phyloP scores from a whole-genome alignment of 441 rosid genomes.

The Caryocar brasiliense region DNA sequence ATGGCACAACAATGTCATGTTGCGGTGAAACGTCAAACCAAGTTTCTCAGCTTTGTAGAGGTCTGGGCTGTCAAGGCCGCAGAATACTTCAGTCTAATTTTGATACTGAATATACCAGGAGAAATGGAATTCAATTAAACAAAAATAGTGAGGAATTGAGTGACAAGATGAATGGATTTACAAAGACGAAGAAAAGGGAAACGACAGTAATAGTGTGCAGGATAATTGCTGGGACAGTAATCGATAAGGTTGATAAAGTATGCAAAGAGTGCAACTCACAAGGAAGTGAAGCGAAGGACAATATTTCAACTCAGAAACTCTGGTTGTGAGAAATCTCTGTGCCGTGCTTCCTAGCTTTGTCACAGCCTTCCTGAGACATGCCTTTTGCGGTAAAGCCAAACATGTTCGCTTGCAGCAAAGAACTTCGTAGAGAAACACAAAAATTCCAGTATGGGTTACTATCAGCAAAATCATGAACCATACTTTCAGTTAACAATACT shows the following conservation, averaged over 20 bases:
- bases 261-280: slow-evolving; percentile 11
- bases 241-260: slow-evolving; percentile 8
- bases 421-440: too few species aligned
- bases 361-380: slow-evolving; percentile 24
- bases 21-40: slow-evolving; percentile 10
- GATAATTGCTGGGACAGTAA: slow-evolving; percentile 25
- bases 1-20: slow-evolving; percentile 39
- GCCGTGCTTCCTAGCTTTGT: slow-evolving; percentile 46
- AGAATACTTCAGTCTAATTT: slow-evolving; percentile 28
- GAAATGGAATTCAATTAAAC: slow-evolving; percentile 26
- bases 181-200: slow-evolving; percentile 15
- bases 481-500: too few species aligned
- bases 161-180: slow-evolving; percentile 12
- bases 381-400: too few species aligned
- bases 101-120: slow-evolving; percentile 16
- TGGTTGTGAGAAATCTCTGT: slow-evolving; percentile 25
- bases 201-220: slow-evolving; percentile 35
- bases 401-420: too few species aligned
- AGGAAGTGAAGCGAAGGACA: slow-evolving; percentile 4
- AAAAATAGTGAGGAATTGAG: slow-evolving; percentile 24
- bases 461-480: too few species aligned
- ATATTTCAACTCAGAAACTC: slow-evolving; percentile 6
- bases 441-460: too few species aligned
- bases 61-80: slow-evolving; percentile 30
- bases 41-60: slow-evolving; percentile 24